phyloP scores from a whole-genome alignment of 2,329 filamentous ascomycete species.

The Onygenales sp. region DNA sequence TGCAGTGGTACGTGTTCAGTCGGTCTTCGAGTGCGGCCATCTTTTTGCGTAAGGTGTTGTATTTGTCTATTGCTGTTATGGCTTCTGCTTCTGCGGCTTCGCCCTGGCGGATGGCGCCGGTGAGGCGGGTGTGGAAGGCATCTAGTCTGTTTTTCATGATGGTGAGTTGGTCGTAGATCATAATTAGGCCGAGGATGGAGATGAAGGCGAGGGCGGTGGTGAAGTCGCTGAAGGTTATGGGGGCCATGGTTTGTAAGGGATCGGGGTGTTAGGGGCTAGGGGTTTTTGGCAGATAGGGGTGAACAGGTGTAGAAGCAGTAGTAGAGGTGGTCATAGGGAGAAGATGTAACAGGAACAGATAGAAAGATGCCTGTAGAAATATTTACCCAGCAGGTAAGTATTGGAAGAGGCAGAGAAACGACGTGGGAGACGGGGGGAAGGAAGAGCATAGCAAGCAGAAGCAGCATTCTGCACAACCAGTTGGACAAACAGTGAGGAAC shows the following conservation, averaged over 20 bases:
- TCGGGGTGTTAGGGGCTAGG: not conserved
- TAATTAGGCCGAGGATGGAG: conserved; percentile 1
- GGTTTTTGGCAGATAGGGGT: not conserved
- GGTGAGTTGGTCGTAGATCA: conserved; percentile 1
- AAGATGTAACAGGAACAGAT: too few relatives aligned
- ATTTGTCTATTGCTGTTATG: not conserved
- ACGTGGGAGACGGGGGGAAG: too few relatives aligned
- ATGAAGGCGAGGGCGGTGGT: not conserved
- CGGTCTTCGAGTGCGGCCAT: not conserved
- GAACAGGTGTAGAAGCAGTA: too few relatives aligned
- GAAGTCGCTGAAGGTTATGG: not conserved
- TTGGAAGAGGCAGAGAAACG: too few relatives aligned
- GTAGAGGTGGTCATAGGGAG: too few relatives aligned
- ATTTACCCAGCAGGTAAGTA: too few relatives aligned
- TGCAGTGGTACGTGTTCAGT: not conserved
- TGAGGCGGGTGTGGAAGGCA: not conserved
- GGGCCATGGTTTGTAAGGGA: not conserved
- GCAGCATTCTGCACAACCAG: too few relatives aligned
- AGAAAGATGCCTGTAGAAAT: too few relatives aligned
- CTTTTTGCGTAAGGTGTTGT: not conserved
- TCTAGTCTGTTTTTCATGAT: not conserved
- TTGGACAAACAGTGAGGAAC: too few relatives aligned
- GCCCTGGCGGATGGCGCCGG: not conserved
- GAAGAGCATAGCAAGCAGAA: too few relatives aligned
- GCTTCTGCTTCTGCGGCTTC: conserved; percentile 1